A percentile compares a stretch with the other conserved stretches of the same genome.
These are phyloP conservation scores for Nymphaea thermarum DNA, from an alignment of 164 flowering plant species.

Conservation along the genomic window DNA sequence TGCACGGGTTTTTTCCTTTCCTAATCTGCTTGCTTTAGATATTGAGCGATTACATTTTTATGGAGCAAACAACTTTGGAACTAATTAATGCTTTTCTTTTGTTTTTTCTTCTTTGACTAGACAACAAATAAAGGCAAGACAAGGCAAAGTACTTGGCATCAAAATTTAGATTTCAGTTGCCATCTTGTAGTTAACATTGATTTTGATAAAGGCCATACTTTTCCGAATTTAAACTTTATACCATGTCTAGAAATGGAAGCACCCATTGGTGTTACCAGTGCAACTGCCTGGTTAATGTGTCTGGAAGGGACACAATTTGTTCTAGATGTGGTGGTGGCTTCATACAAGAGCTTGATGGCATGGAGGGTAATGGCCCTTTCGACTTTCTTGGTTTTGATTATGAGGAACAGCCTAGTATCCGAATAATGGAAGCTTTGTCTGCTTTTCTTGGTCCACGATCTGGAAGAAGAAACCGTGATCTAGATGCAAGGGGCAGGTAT, in stretches of 20 bases:
- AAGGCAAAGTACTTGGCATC: too few relatives aligned
- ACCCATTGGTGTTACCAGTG: constrained; percentile 86
- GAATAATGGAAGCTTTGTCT: constrained; percentile 64
- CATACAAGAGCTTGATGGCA: constrained; percentile 55
- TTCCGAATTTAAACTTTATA: background rate
- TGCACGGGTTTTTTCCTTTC: too few relatives aligned
- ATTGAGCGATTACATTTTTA: background rate
- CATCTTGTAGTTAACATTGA: too few relatives aligned
- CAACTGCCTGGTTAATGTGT: constrained; percentile 45
- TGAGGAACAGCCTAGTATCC: constrained; percentile 31
- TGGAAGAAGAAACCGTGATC: constrained; percentile 27
- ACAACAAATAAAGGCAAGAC: background rate
- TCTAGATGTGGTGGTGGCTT: constrained; percentile 57
- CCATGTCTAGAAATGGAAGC: constrained; percentile 51
- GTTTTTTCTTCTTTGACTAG: background rate
- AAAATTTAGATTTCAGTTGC: too few relatives aligned
- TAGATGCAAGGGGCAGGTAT: constrained; percentile 38
- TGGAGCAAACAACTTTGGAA: background rate
- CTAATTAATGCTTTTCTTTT: background rate
- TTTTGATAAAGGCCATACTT: too few relatives aligned
- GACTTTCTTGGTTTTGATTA: constrained; percentile 33
- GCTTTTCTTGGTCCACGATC: constrained; percentile 47
- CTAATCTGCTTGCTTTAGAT: background rate
- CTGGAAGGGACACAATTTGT: constrained; percentile 38
- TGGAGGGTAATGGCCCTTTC: constrained; percentile 22